These are phyloP conservation scores for Phoma sp. DNA, from an alignment of 2,329 filamentous ascomycete genomes.

Conservation along the genomic window DNA sequence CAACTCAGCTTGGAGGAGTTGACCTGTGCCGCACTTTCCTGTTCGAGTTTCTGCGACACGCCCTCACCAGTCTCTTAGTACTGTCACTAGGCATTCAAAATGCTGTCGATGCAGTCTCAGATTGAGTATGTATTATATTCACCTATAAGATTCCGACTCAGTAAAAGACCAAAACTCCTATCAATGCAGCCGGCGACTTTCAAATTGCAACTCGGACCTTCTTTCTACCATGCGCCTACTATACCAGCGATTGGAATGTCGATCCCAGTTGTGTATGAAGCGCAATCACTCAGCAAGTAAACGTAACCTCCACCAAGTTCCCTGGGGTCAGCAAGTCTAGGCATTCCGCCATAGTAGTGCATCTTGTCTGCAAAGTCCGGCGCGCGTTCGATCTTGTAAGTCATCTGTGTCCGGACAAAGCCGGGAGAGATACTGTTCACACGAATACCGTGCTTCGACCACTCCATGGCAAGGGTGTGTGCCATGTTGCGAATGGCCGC, in stretches of 20 bases:
- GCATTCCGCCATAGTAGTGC: slow-evolving; percentile 62
- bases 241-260: slow-evolving; percentile 58
- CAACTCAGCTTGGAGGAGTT: no score
- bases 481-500: slow-evolving; percentile 52
- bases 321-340: slow-evolving; percentile 57
- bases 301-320: slow-evolving; percentile 59
- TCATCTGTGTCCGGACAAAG: slow-evolving; percentile 78
- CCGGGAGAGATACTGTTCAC: slow-evolving; percentile 86
- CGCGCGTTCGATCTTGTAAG: slow-evolving; percentile 57
- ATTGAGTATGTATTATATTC: slow-evolving; percentile 11
- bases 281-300: slow-evolving; percentile 55
- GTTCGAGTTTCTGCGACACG: not conserved
- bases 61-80: not conserved
- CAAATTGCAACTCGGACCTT: not conserved
- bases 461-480: slow-evolving; percentile 75
- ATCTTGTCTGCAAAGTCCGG: slow-evolving; percentile 60
- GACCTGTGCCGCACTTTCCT: not conserved
- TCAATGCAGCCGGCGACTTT: slow-evolving; percentile 26
- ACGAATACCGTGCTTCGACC: slow-evolving; percentile 80
- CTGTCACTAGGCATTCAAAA: not conserved
- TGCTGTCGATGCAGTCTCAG: not conserved
- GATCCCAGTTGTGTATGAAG: slow-evolving; percentile 57
- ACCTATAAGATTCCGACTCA: slow-evolving; percentile 11
- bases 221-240: slow-evolving; percentile 51
- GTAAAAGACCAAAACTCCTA: slow-evolving; percentile 24